Conservation (phyloP, 129 eudicot genomes). For the Arctium lappa region DNA sequence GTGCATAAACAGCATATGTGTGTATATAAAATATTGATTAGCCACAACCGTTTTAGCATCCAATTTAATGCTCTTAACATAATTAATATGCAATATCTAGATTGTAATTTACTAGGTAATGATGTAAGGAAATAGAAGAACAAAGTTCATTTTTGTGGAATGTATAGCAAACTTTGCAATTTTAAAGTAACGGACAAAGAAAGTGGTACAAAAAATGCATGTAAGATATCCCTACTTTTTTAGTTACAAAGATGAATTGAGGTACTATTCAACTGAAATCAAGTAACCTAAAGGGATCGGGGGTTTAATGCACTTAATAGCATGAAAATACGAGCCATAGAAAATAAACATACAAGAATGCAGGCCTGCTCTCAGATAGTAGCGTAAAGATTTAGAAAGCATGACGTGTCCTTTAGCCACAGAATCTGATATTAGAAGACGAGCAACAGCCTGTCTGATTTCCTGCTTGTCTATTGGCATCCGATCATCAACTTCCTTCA, state of each 20-base stretch:
- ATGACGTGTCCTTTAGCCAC: constrained; percentile 89
- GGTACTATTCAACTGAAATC: constrained; percentile 3
- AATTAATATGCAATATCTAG: not conserved
- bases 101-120: not conserved
- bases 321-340: constrained; percentile 1
- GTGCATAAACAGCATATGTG: not conserved
- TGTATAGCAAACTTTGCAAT: not conserved
- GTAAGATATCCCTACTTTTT: not conserved
- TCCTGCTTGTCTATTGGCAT: constrained; percentile 36
- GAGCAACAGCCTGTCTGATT: constrained; percentile 49
- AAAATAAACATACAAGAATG: constrained; percentile 69
- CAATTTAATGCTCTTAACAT: not conserved
- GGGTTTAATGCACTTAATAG: not conserved
- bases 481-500: constrained; percentile 47
- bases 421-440: constrained; percentile 57
- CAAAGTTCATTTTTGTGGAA: not conserved
- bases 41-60: not conserved
- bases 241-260: not conserved
- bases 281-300: not conserved
- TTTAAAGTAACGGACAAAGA: not conserved
- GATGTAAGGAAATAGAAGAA: not conserved
- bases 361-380: constrained; percentile 60
- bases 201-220: not conserved
- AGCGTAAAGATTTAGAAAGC: constrained; percentile 75
- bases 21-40: not conserved